Percentiles rank a stretch among this genome's conserved stretches.
phyloP scores from a whole-genome alignment of 2,329 filamentous ascomycete species.

The Pseudopyrenochaeta lycopersici region DNA sequence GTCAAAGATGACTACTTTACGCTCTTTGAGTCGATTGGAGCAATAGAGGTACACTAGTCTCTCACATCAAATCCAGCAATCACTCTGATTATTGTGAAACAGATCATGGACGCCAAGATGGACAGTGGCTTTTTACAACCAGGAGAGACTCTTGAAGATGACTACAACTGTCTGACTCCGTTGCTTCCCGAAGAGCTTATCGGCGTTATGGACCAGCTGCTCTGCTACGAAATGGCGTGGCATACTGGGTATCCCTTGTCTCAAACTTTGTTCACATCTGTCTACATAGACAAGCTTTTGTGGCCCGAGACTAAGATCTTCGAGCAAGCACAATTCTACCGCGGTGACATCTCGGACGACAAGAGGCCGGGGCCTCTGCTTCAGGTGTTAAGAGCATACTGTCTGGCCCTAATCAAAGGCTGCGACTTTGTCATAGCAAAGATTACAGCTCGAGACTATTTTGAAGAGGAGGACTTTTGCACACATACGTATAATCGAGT shows the following conservation, averaged over 20 bases:
- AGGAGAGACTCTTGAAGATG: constrained; percentile 82
- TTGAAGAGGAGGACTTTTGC: constrained; percentile 98
- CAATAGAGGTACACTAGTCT: constrained; percentile 67
- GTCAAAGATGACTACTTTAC: constrained; percentile 96
- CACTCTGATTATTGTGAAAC: constrained; percentile 7
- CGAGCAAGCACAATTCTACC: constrained; percentile 70
- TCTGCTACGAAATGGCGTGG: constrained; percentile 97
- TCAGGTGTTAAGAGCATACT: constrained; percentile 82
- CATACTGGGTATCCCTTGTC: constrained; percentile 95
- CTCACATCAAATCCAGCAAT: background rate
- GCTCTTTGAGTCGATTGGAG: constrained; percentile 91
- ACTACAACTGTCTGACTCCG: constrained; percentile 75
- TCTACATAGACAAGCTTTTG: constrained; percentile 86
- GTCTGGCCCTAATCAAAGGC: constrained; percentile 81
- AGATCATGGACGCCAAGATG: constrained; percentile 99
- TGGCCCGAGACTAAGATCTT: constrained; percentile 73
- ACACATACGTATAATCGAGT: constrained; percentile 87
- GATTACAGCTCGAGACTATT: constrained; percentile 85
- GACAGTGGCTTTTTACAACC: constrained; percentile 86
- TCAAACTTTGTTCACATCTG: constrained; percentile 91
- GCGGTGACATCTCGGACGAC: constrained; percentile 27
- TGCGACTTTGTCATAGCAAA: constrained; percentile 81
- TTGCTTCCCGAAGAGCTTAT: constrained; percentile 82
- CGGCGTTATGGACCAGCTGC: constrained; percentile 91
- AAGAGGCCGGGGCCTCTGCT: constrained; percentile 36